phyloP scores from a whole-genome alignment of 78 protist genomes.

The Isochrysis galbana region DNA sequence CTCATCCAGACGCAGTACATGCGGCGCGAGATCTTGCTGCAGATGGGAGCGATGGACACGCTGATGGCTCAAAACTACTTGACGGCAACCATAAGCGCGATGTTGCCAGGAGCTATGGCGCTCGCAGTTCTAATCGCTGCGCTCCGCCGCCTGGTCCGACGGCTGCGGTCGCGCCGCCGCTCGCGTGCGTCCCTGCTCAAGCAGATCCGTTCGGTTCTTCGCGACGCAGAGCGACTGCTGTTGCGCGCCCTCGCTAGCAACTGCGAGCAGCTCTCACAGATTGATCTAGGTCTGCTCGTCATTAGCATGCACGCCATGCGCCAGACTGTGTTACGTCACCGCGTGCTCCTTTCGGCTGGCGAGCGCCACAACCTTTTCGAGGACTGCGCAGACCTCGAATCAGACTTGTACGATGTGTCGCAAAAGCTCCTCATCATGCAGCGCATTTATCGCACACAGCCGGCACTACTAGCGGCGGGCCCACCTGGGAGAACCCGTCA shows the following conservation, averaged over 20 bases:
- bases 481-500: not conserved
- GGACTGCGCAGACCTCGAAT: not conserved
- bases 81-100: not conserved
- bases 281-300: not conserved
- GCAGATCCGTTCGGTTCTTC: not conserved
- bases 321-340: not conserved
- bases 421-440: not conserved
- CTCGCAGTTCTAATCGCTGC: not conserved
- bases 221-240: not conserved
- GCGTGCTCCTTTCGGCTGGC: not conserved
- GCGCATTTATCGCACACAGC: conserved; percentile 21
- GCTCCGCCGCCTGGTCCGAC: not conserved
- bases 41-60: conserved; percentile 13
- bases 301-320: not conserved
- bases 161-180: conserved; percentile 8
- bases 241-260: not conserved
- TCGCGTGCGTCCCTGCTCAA: not conserved
- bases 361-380: not conserved
- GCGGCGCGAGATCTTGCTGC: not conserved
- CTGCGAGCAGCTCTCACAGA: not conserved
- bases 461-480: not conserved
- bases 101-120: not conserved
- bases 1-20: conserved; percentile 34
- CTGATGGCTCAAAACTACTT: not conserved
- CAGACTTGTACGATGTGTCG: not conserved